Evolutionary conservation across 1,139 yeast species (phyloP), one percentile per base, ranked within the genome.

Genomic region (Waltiozyma sp.): DNA sequence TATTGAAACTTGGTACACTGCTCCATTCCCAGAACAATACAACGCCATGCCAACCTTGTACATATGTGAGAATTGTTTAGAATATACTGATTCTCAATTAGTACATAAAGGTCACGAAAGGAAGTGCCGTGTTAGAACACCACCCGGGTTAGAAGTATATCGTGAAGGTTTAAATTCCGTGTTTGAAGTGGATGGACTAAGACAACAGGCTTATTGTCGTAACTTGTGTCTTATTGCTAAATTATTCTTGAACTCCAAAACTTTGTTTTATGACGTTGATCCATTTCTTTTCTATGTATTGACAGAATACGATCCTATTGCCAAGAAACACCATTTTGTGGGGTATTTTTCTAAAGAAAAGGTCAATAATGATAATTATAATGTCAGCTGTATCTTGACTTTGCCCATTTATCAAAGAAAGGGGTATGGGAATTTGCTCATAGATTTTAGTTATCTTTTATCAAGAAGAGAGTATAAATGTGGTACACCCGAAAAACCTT

Each of bases 401-500:
- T 63, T 91, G 38, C 98, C 98, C 1, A 80, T 82, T 7, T 82
- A 82, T 55, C 96, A 89, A 61, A 65, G 96, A 42, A 76, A 78
- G 49, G 98, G 98, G 0, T 87, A 84, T 61, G 98, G 98, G 3
- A 83, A 80, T 57, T 70, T 89, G 46, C 67, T 91, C 47, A 91
- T 91, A 57, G 95, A 87, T 50, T 88, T 91, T 60, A 86, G 96
- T 43, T 91, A 91, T 58, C 65, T 89, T 28, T 63, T 91, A 40
- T 75, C 89, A 2, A 68, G 84, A 44, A 69, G 75, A 45, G 96
- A 91, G 58, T 77, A 76, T 52, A 80, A 80, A 48, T 73, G 74
- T 45, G 98, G 98, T 0, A 85, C 96, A 0, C 98, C 98, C 0
- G 98, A 91, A 54, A 89, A 89, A 56, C 97, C 98, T 0, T 68